Conservation (phyloP, 192 early-diverging fungal genomes). For the Geranomyces variabilis region DNA sequence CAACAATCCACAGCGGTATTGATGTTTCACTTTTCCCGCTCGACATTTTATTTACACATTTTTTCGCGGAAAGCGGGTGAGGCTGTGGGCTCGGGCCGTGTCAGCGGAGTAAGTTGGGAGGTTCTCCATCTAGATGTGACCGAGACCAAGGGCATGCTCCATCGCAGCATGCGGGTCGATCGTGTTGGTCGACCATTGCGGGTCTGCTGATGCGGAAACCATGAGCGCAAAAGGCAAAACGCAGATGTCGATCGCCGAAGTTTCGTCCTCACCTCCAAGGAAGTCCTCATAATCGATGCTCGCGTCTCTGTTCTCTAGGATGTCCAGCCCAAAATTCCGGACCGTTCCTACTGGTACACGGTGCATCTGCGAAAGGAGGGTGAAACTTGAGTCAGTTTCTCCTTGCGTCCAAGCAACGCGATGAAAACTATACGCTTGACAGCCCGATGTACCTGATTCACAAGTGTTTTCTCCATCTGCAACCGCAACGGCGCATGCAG, state of each 20-base stretch:
- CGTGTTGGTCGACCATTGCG: conserved; percentile 59
- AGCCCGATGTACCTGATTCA: conserved; percentile 43
- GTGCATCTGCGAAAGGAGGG: conserved; percentile 37
- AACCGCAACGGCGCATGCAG: conserved; percentile 88
- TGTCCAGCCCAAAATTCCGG: conserved; percentile 78
- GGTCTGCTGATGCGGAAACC: conserved; percentile 37
- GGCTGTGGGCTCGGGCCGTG: too few relatives aligned
- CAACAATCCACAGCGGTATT: too few relatives aligned
- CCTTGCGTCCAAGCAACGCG: too few relatives aligned
- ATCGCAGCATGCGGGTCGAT: conserved; percentile 70
- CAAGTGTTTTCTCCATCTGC: conserved; percentile 85
- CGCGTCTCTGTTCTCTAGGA: conserved; percentile 84
- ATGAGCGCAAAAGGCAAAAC: background rate
- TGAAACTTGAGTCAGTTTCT: too few relatives aligned
- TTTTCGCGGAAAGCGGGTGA: too few relatives aligned
- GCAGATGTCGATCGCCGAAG: too few relatives aligned
- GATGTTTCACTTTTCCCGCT: too few relatives aligned
- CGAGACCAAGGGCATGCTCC: conserved; percentile 64
- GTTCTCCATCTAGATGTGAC: background rate
- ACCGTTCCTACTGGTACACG: conserved; percentile 59
- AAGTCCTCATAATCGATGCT: conserved; percentile 91
- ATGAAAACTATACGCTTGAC: too few relatives aligned
- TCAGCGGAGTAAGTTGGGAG: too few relatives aligned
- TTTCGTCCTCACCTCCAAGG: conserved; percentile 64
- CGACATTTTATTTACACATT: too few relatives aligned